Conservation (phyloP, 2,329 filamentous ascomycete genomes). For the Rhinocladiella mackenziei region DNA sequence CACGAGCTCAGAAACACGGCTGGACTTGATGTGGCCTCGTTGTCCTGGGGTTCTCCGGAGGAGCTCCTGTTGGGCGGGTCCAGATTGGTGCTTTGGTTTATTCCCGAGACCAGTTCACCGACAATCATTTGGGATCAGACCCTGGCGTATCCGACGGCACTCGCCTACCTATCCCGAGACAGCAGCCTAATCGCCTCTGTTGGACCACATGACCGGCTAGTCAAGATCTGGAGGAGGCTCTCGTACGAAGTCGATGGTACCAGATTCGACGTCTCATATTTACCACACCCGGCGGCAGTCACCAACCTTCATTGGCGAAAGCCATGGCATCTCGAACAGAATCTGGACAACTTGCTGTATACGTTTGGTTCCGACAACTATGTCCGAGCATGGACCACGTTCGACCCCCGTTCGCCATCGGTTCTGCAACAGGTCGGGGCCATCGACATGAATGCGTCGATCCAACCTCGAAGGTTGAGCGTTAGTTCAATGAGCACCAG, state of each 20-base stretch:
- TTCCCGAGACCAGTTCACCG: constrained; percentile 39
- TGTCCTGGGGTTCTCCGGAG: constrained; percentile 84
- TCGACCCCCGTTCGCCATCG: constrained; percentile 66
- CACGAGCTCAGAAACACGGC: constrained; percentile 38
- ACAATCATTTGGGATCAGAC: constrained; percentile 65
- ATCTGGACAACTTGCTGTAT: constrained; percentile 81
- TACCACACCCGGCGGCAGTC: constrained; percentile 77
- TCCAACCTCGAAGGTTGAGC: constrained; percentile 53
- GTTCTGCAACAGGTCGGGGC: constrained; percentile 75
- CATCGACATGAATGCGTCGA: constrained; percentile 70
- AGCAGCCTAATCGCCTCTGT: constrained; percentile 80
- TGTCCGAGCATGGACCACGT: constrained; percentile 77
- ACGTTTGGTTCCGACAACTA: constrained; percentile 78
- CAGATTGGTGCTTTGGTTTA: constrained; percentile 65
- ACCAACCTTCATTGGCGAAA: constrained; percentile 81
- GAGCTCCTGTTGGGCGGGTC: constrained; percentile 77
- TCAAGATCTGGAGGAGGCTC: constrained; percentile 89
- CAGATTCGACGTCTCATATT: constrained; percentile 84
- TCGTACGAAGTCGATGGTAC: constrained; percentile 79
- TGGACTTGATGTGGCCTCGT: constrained; percentile 46
- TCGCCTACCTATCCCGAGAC: constrained; percentile 78
- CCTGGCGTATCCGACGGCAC: constrained; percentile 68
- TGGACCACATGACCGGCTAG: constrained; percentile 71
- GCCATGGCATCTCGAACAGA: constrained; percentile 71
- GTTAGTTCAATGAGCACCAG: constrained; percentile 40